Conservation (phyloP, 345 rosid species). For the Dimocarpus longan region DNA sequence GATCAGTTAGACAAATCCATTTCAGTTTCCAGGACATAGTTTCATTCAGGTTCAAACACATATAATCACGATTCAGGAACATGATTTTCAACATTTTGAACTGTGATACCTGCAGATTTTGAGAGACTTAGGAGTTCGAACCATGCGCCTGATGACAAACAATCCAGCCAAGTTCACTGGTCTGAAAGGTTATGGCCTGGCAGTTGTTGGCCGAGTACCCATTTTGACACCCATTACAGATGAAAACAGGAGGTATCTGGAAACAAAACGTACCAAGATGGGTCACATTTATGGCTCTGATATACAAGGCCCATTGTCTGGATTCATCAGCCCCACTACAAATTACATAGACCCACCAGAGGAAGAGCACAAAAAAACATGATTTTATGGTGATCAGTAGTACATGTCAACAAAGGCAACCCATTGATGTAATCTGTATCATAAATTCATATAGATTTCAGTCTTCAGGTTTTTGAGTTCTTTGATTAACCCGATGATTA, state of each 20-base stretch:
- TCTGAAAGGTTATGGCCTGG: slow-evolving; percentile 78
- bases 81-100: too few relatives aligned
- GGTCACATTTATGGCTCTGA: slow-evolving; percentile 87
- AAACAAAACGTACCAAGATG: slow-evolving; percentile 82
- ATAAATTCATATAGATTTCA: background rate
- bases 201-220: slow-evolving; percentile 82
- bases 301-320: slow-evolving; percentile 45
- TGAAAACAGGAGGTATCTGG: slow-evolving; percentile 81
- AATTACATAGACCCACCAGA: slow-evolving; percentile 19
- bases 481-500: background rate
- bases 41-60: background rate
- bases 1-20: slow-evolving; percentile 24
- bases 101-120: slow-evolving; percentile 51
- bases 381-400: background rate
- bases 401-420: background rate
- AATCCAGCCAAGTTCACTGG: slow-evolving; percentile 91
- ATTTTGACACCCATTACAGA: slow-evolving; percentile 77
- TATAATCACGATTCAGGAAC: too few relatives aligned
- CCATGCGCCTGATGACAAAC: slow-evolving; percentile 90
- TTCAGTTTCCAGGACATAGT: background rate
- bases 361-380: slow-evolving; percentile 12
- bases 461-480: background rate
- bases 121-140: slow-evolving; percentile 71
- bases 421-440: background rate
- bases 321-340: slow-evolving; percentile 33